Percentiles rank a stretch among this genome's conserved stretches.
These are phyloP conservation scores for Aspergillus cejpii DNA, from an alignment of 2,329 filamentous ascomycete species.

Conservation along the genomic window DNA sequence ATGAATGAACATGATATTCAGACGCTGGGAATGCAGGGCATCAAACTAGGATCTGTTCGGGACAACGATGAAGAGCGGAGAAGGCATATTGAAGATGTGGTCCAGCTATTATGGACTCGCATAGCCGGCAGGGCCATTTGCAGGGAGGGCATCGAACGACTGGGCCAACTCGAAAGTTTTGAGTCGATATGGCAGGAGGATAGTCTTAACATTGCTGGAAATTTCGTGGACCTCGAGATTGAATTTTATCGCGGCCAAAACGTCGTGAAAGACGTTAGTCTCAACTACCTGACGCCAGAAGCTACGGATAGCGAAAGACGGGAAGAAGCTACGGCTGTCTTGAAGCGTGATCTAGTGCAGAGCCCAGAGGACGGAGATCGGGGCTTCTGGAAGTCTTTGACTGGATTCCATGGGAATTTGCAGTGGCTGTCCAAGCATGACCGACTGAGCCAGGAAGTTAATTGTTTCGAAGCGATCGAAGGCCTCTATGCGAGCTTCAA, in stretches of 20 bases:
- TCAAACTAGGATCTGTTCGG: constrained; percentile 33
- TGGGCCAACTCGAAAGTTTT: constrained; percentile 41
- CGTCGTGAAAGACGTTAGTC: constrained; percentile 38
- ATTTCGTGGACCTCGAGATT: constrained; percentile 44
- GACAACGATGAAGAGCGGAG: constrained; percentile 40
- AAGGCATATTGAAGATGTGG: constrained; percentile 38
- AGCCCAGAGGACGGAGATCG: constrained; percentile 26
- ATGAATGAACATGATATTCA: constrained; percentile 39
- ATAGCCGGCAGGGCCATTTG: constrained; percentile 41
- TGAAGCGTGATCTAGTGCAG: constrained; percentile 37
- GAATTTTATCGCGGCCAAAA: constrained; percentile 39
- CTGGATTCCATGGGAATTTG: constrained; percentile 39
- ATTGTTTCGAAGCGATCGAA: constrained; percentile 44
- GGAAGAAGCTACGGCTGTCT: constrained; percentile 39
- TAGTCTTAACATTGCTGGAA: constrained; percentile 42
- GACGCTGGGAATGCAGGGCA: constrained; percentile 33
- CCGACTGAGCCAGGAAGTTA: constrained; percentile 40
- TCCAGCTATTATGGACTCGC: constrained; percentile 35
- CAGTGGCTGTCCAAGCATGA: constrained; percentile 42
- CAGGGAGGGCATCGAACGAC: constrained; percentile 39
- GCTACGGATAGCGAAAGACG: constrained; percentile 37
- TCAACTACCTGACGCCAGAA: constrained; percentile 40
- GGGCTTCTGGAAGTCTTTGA: constrained; percentile 33
- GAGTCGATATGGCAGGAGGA: constrained; percentile 45
- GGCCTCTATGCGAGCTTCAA: constrained; percentile 39